phyloP scores from a whole-genome alignment of 73 alveolate species.

The Paramecium octaurelia region DNA sequence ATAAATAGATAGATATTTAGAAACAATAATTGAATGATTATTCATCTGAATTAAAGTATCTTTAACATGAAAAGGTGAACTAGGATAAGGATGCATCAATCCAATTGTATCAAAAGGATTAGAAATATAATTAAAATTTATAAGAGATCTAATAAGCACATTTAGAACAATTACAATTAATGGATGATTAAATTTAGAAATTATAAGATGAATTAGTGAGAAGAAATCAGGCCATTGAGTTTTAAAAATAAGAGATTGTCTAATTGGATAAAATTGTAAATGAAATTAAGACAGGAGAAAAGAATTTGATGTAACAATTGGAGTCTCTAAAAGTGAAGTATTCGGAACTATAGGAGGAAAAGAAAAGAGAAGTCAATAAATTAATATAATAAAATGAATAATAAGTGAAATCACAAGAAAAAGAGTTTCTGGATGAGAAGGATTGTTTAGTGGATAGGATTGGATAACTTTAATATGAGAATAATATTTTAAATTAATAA shows the following conservation, averaged over 20 bases:
- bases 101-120: not conserved
- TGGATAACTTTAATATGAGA: not conserved
- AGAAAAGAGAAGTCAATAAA: not conserved
- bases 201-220: not conserved
- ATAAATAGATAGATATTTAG: not conserved
- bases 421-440: not conserved
- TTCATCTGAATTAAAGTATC: not conserved
- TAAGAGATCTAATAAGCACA: not conserved
- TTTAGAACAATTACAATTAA: not conserved
- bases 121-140: not conserved
- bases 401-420: not conserved
- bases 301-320: not conserved
- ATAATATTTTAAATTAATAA: not conserved
- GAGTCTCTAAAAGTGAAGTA: not conserved
- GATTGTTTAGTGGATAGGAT: not conserved
- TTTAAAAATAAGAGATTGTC: not conserved
- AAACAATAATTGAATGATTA: not conserved
- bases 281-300: not conserved
- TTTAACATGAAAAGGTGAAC: not conserved
- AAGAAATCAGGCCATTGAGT: not conserved
- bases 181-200: conserved; percentile 38
- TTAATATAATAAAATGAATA: not conserved
- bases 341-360: not conserved
- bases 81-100: not conserved
- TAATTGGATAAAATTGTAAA: not conserved